These are phyloP conservation scores for Lactarius sp. DNA, from an alignment of 768 basidiomycete genomes.

Conservation along the genomic window DNA sequence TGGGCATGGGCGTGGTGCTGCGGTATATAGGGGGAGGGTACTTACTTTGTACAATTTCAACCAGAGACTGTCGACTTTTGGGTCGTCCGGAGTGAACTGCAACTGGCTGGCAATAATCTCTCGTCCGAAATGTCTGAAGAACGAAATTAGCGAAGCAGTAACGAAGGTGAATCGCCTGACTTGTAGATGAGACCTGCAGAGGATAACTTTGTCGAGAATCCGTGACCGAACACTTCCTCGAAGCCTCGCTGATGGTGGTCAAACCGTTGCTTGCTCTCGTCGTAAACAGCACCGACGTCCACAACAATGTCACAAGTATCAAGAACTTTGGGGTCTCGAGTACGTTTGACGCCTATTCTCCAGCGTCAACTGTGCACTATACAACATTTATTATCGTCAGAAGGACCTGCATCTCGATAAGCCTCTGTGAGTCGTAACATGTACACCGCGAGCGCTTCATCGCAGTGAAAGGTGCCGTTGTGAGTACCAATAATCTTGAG, in stretches of 20 bases:
- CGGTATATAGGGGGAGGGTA: conserved; percentile 7
- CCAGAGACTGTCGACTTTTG: conserved; percentile 72
- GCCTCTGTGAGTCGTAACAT: conserved; percentile 72
- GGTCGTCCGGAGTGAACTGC: conserved; percentile 47
- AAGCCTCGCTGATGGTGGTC: conserved; percentile 98
- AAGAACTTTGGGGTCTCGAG: conserved; percentile 64
- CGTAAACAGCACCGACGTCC: conserved; percentile 93
- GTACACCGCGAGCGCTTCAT: conserved; percentile 93
- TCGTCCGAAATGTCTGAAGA: conserved; percentile 75
- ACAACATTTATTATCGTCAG: not conserved
- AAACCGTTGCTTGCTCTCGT: conserved; percentile 69
- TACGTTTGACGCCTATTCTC: conserved; percentile 52
- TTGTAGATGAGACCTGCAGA: conserved; percentile 96
- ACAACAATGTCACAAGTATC: conserved; percentile 90
- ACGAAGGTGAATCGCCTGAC: conserved; percentile 39
- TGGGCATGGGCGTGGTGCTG: conserved; percentile 20
- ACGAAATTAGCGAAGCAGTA: not conserved
- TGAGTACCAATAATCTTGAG: conserved; percentile 84
- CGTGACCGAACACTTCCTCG: conserved; percentile 81
- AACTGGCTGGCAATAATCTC: conserved; percentile 70
- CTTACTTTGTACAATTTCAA: conserved; percentile 80
- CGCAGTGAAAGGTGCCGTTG: conserved; percentile 94
- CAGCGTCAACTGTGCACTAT: not conserved
- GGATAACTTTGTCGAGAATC: conserved; percentile 83
- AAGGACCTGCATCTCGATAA: conserved; percentile 69